Evolutionary conservation across 2,329 filamentous ascomycete genomes (phyloP).

Genomic region (Colletotrichum zoysiae): DNA sequence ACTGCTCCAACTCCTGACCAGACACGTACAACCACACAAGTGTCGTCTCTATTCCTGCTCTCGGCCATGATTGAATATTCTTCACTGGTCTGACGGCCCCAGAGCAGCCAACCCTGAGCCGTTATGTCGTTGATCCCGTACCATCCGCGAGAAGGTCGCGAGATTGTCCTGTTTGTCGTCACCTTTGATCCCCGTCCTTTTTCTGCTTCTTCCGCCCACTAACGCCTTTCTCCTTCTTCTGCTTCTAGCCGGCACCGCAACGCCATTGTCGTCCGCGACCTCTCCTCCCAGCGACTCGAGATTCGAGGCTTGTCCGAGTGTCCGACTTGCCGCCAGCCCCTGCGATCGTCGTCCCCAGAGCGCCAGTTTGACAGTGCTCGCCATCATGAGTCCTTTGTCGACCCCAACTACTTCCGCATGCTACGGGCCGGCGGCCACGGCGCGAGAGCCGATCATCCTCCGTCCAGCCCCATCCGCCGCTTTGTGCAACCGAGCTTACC

Average conservation of each 20-base stretch:
- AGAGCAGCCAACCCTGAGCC: conserved; percentile 1
- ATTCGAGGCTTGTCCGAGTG: conserved; percentile 84
- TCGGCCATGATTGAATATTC: conserved; percentile 18
- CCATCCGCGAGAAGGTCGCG: conserved; percentile 77
- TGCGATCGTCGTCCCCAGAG: conserved; percentile 64
- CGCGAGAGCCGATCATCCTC: conserved; percentile 59
- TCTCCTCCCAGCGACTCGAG: conserved; percentile 84
- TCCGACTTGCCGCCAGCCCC: conserved; percentile 88
- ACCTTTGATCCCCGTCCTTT: conserved; percentile 14
- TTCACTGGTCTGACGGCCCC: conserved; percentile 31
- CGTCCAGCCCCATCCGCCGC: conserved; percentile 67
- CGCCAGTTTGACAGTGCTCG: conserved; percentile 61
- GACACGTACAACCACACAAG: neutral
- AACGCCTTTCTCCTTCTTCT: conserved; percentile 4
- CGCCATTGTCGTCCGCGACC: conserved; percentile 92
- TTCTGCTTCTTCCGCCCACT: conserved; percentile 1
- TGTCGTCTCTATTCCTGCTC: neutral
- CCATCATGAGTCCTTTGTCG: conserved; percentile 77
- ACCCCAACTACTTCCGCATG: conserved; percentile 96
- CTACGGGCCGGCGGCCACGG: conserved; percentile 70
- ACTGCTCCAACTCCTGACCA: neutral
- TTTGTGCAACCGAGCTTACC: conserved; percentile 61
- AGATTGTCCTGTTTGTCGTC: conserved; percentile 83
- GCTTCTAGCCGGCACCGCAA: conserved; percentile 84
- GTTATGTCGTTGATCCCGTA: conserved; percentile 81